A percentile compares a stretch with the other conserved stretches of the same genome.
Evolutionary conservation across 2,329 filamentous ascomycete species (phyloP).

Genomic region (Calonectria pseudoturangicola): DNA sequence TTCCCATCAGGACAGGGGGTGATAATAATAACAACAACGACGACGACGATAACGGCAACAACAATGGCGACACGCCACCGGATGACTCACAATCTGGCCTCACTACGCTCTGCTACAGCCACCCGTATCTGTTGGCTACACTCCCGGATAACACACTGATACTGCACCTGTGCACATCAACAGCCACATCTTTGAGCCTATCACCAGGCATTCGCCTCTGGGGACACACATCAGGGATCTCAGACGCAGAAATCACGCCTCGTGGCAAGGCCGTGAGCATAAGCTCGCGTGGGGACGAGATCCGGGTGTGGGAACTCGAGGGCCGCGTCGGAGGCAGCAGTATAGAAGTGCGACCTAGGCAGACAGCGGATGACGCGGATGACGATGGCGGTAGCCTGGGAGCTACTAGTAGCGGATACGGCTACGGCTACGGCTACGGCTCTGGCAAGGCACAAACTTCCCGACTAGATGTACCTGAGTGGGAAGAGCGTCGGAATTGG

Average conservation of each 20-base stretch:
- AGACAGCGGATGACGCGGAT: conserved; percentile 50
- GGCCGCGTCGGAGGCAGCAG: conserved; percentile 75
- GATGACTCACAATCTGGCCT: conserved; percentile 65
- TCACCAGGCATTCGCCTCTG: conserved; percentile 85
- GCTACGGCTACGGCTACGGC: conserved; percentile 14
- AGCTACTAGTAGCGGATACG: conserved; percentile 25
- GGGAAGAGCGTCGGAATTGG: conserved; percentile 75
- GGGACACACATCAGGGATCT: conserved; percentile 94
- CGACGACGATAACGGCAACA: neutral
- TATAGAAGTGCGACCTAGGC: conserved; percentile 70
- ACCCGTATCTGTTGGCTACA: conserved; percentile 90
- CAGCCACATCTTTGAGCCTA: conserved; percentile 78
- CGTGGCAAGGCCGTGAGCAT: conserved; percentile 94
- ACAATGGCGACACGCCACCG: conserved; percentile 31
- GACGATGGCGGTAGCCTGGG: conserved; percentile 33
- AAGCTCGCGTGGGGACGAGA: conserved; percentile 84
- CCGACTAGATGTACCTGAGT: conserved; percentile 50
- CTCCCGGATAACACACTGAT: conserved; percentile 92
- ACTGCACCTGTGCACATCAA: conserved; percentile 87
- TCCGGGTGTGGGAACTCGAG: conserved; percentile 93
- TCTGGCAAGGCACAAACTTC: conserved; percentile 20
- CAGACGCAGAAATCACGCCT: conserved; percentile 88
- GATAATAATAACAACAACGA: conserved; percentile 6
- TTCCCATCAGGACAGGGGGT: conserved; percentile 56
- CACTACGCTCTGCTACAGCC: conserved; percentile 80